These are phyloP conservation scores for Neophaeococcomyces aloes DNA, from an alignment of 2,329 filamentous ascomycete genomes.

Conservation along the genomic window DNA sequence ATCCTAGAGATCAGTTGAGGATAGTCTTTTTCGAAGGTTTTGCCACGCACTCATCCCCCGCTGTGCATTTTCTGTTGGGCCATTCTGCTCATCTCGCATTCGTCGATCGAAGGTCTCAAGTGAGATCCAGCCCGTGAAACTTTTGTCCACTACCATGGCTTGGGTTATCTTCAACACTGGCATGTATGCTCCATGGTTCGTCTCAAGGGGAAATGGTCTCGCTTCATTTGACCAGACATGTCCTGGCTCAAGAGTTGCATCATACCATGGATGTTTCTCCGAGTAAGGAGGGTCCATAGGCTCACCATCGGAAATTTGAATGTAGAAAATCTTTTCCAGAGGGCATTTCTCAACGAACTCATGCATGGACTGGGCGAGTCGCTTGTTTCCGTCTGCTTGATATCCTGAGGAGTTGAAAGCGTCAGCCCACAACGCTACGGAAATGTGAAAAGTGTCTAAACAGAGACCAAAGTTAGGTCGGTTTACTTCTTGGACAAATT, in stretches of 20 bases:
- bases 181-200: constrained; percentile 11
- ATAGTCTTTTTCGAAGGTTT: no score
- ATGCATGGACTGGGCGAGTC: constrained; percentile 21
- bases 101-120: constrained; percentile 27
- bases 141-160: constrained; percentile 24
- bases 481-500: constrained; percentile 23
- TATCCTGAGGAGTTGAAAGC: constrained; percentile 21
- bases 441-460: constrained; percentile 29
- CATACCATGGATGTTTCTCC: constrained; percentile 24
- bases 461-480: constrained; percentile 30
- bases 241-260: constrained; percentile 5
- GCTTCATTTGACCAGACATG: constrained; percentile 22
- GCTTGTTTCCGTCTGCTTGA: constrained; percentile 3
- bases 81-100: no score
- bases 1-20: no score
- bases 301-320: constrained; percentile 30
- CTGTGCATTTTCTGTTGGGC: no score
- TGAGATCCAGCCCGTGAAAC: constrained; percentile 26
- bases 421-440: constrained; percentile 27
- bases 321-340: constrained; percentile 27
- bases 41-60: no score
- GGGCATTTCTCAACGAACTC: constrained; percentile 12
- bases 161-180: constrained; percentile 23
- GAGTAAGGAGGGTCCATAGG: constrained; percentile 26
- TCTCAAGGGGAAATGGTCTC: constrained; percentile 26